Evolutionary conservation across 2,329 filamentous ascomycete species (phyloP).

Genomic region (Zarea fungicola): DNA sequence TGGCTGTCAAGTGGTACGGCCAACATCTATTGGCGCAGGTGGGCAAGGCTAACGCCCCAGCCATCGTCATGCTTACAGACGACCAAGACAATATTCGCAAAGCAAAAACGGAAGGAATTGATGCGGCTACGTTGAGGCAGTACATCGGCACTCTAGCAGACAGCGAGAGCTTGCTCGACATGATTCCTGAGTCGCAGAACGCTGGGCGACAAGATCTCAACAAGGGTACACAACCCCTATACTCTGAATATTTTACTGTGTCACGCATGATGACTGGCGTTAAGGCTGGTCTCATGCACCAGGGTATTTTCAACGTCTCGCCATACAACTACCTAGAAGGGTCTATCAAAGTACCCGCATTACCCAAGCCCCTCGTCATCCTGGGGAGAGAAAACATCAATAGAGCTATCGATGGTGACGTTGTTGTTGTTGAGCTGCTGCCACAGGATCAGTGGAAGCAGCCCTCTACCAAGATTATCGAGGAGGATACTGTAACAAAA

Average conservation of each 20-base stretch:
- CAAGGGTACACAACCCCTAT: conserved; percentile 65
- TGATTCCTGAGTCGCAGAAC: conserved; percentile 79
- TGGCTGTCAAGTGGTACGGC: conserved; percentile 83
- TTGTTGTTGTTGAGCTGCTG: conserved; percentile 88
- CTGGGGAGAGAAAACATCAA: conserved; percentile 96
- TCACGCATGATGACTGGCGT: conserved; percentile 94
- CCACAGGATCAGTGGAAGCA: conserved; percentile 96
- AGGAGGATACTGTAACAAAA: conserved; percentile 85
- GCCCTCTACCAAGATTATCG: conserved; percentile 90
- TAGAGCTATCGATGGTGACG: conserved; percentile 82
- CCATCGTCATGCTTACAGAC: conserved; percentile 89
- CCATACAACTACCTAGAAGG: conserved; percentile 98
- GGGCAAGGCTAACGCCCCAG: conserved; percentile 47
- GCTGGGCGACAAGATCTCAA: conserved; percentile 51
- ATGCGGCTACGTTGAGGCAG: conserved; percentile 61
- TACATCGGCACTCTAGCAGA: conserved; percentile 85
- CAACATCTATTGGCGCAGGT: conserved; percentile 68
- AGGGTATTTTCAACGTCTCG: conserved; percentile 93
- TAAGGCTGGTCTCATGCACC: conserved; percentile 82
- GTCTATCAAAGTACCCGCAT: conserved; percentile 82
- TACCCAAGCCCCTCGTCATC: conserved; percentile 82
- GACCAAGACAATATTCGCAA: conserved; percentile 84
- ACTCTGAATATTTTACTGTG: conserved; percentile 81
- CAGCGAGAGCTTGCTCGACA: conserved; percentile 79
- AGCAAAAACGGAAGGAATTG: conserved; percentile 69